A percentile compares a stretch with the other conserved stretches of the same genome.
phyloP scores from a whole-genome alignment of 768 basidiomycete genomes.

The Boletus patriciae region DNA sequence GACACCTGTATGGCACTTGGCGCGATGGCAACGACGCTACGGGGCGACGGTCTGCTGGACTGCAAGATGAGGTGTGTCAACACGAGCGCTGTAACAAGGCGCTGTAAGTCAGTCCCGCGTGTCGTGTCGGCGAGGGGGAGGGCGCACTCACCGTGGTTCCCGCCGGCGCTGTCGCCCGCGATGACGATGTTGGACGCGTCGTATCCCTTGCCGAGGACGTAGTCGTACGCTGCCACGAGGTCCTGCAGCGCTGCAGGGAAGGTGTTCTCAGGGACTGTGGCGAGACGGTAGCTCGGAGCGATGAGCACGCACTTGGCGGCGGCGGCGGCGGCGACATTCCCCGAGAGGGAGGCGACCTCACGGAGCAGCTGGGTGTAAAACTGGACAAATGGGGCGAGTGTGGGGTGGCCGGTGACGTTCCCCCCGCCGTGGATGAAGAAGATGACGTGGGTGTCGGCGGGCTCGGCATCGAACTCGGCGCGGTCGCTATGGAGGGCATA shows the following conservation, averaged over 20 bases:
- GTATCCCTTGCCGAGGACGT: constrained; percentile 27
- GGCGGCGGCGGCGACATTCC: neutral
- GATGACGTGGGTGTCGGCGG: constrained; percentile 14
- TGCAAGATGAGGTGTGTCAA: constrained; percentile 42
- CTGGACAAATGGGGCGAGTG: neutral
- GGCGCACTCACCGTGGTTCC: constrained; percentile 25
- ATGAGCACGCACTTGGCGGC: too few relatives aligned
- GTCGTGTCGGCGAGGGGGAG: too few relatives aligned
- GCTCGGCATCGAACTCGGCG: neutral
- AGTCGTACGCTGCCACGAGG: constrained; percentile 25
- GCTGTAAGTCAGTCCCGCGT: neutral
- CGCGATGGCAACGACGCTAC: constrained; percentile 56
- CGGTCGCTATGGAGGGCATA: constrained; percentile 3
- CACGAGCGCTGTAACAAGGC: neutral
- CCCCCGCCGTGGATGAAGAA: constrained; percentile 29
- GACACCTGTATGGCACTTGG: constrained; percentile 33
- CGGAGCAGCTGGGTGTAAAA: constrained; percentile 15
- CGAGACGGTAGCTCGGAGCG: too few relatives aligned
- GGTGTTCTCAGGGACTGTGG: constrained; percentile 9
- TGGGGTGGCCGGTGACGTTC: constrained; percentile 20
- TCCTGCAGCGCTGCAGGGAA: constrained; percentile 28
- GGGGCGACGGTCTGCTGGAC: constrained; percentile 49
- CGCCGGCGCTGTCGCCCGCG: constrained; percentile 29
- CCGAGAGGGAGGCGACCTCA: neutral
- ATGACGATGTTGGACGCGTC: constrained; percentile 18